Conservation (phyloP, 768 basidiomycete genomes). For the Leccinellum albellum region DNA sequence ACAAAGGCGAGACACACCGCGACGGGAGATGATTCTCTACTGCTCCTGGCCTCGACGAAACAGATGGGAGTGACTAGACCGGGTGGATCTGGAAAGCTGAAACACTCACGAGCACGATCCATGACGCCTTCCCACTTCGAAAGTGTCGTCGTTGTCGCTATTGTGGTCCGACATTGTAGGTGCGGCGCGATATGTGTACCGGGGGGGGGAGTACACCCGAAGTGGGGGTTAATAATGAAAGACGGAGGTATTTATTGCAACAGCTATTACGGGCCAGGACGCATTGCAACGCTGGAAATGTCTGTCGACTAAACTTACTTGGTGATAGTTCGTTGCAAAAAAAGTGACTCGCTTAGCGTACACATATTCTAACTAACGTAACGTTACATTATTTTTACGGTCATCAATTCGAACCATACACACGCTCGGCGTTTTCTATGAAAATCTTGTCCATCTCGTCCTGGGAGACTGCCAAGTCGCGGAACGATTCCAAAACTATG, state of each 20-base stretch:
- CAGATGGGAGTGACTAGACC: not conserved
- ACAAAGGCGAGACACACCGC: slow-evolving; percentile 35
- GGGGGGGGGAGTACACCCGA: not conserved
- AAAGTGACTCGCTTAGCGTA: not conserved
- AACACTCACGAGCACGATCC: slow-evolving; percentile 35
- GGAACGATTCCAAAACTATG: slow-evolving; percentile 71
- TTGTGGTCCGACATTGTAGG: slow-evolving; percentile 5
- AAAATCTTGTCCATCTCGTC: slow-evolving; percentile 76
- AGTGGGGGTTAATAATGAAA: not conserved
- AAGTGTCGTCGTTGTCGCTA: slow-evolving; percentile 25
- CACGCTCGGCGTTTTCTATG: slow-evolving; percentile 41
- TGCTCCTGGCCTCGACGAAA: slow-evolving; percentile 41
- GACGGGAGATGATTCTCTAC: slow-evolving; percentile 52
- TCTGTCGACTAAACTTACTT: no score
- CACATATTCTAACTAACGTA: not conserved
- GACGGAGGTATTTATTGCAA: not conserved
- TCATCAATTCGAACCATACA: slow-evolving; percentile 35
- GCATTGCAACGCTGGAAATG: slow-evolving; percentile 17
- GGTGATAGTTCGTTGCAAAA: no score
- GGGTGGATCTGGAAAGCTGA: not conserved
- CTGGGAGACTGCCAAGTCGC: slow-evolving; percentile 78
- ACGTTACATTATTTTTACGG: not conserved
- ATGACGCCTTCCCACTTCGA: slow-evolving; percentile 31
- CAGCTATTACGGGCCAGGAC: not conserved
- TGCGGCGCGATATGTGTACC: not conserved